Base-by-base conservation (phyloP, 805 yeast genomes). In the Yarrowia alimentaria region DNA sequence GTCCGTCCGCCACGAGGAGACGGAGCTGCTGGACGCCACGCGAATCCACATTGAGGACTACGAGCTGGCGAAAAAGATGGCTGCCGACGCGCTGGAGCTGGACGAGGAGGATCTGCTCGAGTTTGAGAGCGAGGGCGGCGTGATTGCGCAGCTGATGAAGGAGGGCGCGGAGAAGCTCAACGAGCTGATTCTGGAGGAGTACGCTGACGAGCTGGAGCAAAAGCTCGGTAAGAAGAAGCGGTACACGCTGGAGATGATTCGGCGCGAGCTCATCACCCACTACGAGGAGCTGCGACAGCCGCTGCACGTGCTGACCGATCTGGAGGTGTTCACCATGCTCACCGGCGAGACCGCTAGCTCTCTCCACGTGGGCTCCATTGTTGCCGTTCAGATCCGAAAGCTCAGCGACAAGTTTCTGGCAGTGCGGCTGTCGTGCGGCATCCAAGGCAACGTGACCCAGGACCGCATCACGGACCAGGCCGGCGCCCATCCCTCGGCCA, bases 21-120 rank as follows among this genome's bases (percentile, higher is more conserved):
- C 83, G 26, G 97, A 91, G 61, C 73, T 84, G 33, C 74, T 93
- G 58, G 99, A 93, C 66, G 90, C 93, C 45, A 93, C 99, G 0
- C 79, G 99, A 69, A 89, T 93, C 38, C 99, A 93, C 61, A 98
- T 98, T 6, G 98, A 93, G 67, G 99, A 93, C 68, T 93, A 93
- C 65, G 95, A 87, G 57, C 74, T 93, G 58, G 98, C 97, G 3
- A 79, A 93, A 45, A 93, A 93, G 65, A 93, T 93, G 90, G 98
- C 97, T 6, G 93, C 96, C 1, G 99, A 93, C 71, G 98, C 99
- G 1, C 75, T 93, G 57, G 99, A 91, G 64, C 76, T 90, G 57
- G 96, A 89, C 60, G 99, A 94, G 61, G 98, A 91, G 66, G 96
- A 89, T 57, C 74, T 86, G 61, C 83, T 81, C 2, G 90, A 83